These are phyloP conservation scores for Agaricus blazei DNA, from an alignment of 768 basidiomycete species.

Conservation along the genomic window DNA sequence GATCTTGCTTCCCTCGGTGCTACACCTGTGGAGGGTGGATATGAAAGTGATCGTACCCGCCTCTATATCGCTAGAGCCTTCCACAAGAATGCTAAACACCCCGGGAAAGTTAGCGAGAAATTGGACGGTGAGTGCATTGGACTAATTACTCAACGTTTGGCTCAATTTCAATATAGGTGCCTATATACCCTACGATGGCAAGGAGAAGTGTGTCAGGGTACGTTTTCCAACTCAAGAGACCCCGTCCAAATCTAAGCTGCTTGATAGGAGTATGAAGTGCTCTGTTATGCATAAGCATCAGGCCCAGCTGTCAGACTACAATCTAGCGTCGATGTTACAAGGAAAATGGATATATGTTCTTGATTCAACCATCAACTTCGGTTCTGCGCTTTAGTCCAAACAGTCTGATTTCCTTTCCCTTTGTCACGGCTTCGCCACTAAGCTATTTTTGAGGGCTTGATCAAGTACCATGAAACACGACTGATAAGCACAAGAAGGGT, in stretches of 20 bases:
- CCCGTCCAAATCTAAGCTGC: background rate
- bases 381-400: background rate
- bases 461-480: conserved; percentile 41
- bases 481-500: background rate
- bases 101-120: conserved; percentile 59
- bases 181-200: conserved; percentile 48
- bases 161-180: conserved; percentile 29
- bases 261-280: conserved; percentile 29
- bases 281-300: conserved; percentile 25
- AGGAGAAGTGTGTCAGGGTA: conserved; percentile 50
- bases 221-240: conserved; percentile 5
- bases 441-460: conserved; percentile 17
- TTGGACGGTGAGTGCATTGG: conserved; percentile 36
- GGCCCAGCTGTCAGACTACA: background rate
- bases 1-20: conserved; percentile 37
- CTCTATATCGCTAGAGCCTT: conserved; percentile 60
- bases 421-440: conserved; percentile 19
- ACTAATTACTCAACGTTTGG: background rate
- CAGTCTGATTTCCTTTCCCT: conserved; percentile 43
- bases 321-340: background rate
- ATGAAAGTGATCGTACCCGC: conserved; percentile 53
- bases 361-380: background rate
- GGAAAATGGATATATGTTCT: background rate
- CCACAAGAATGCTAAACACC: conserved; percentile 45
- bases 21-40: conserved; percentile 63